phyloP scores from a whole-genome alignment of 1,139 yeast genomes.

The Kodamaea anthophila region DNA sequence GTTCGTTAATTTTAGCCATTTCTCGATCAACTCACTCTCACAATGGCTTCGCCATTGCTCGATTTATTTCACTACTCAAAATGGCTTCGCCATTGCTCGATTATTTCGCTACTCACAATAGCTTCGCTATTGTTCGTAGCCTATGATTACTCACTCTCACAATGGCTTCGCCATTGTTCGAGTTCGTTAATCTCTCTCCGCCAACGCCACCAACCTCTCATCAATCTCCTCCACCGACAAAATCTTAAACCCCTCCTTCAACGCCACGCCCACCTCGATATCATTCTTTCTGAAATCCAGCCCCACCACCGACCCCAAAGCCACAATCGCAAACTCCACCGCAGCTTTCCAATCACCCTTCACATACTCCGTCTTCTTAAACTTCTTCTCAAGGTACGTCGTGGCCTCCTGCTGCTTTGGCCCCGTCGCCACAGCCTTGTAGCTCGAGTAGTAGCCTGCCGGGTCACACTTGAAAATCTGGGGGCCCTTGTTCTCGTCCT shows the following conservation, averaged over 20 bases:
- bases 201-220: constrained; percentile 86
- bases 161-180: too few relatives aligned
- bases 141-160: too few relatives aligned
- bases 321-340: constrained; percentile 83
- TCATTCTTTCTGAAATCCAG: constrained; percentile 93
- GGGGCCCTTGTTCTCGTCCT: constrained; percentile 69
- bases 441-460: constrained; percentile 91
- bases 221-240: constrained; percentile 85
- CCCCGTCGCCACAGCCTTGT: constrained; percentile 91
- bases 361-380: constrained; percentile 66
- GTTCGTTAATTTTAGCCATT: too few relatives aligned
- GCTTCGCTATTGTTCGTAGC: too few relatives aligned
- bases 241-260: constrained; percentile 60
- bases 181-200: constrained; percentile 93
- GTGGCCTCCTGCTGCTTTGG: constrained; percentile 96
- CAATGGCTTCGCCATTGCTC: too few relatives aligned
- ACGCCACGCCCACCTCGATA: constrained; percentile 87
- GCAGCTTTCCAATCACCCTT: constrained; percentile 87
- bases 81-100: too few relatives aligned
- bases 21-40: too few relatives aligned
- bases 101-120: too few relatives aligned
- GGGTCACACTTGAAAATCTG: constrained; percentile 91
- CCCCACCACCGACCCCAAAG: constrained; percentile 79
- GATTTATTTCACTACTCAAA: too few relatives aligned
- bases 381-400: constrained; percentile 85